These are phyloP conservation scores for Rosa persica DNA, from an alignment of 306 rosid genomes.

Conservation along the genomic window DNA sequence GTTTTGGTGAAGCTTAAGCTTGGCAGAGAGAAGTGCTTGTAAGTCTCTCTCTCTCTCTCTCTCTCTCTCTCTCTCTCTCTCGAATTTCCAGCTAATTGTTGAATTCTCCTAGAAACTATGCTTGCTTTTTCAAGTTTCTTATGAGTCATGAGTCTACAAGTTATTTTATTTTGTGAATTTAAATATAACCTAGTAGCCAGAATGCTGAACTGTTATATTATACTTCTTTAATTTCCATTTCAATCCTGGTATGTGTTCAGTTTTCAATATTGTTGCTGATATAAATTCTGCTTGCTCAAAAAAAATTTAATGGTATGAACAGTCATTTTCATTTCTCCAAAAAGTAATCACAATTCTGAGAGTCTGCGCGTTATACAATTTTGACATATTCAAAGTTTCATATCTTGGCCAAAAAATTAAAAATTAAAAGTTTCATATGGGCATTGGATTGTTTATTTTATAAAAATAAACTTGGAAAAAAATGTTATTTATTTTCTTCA, in stretches of 20 bases:
- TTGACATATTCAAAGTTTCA: slow-evolving; percentile 16
- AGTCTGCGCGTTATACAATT: slow-evolving; percentile 15
- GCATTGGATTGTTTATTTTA: background rate
- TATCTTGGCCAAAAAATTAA: too few species aligned
- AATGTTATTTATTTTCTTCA: background rate
- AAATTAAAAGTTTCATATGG: background rate
- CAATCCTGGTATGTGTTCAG: slow-evolving; percentile 1
- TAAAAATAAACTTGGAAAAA: background rate
- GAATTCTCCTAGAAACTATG: slow-evolving; percentile 25
- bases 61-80: background rate
- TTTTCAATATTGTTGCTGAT: slow-evolving; percentile 17
- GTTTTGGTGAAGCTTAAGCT: slow-evolving; percentile 22
- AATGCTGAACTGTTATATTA: background rate
- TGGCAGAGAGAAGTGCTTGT: slow-evolving; percentile 26
- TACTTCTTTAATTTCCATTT: background rate
- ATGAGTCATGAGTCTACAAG: background rate
- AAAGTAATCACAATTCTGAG: slow-evolving; percentile 10
- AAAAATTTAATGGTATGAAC: background rate
- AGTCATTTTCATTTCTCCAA: background rate
- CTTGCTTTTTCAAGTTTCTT: background rate
- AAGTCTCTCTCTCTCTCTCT: slow-evolving; percentile 32
- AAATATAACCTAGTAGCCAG: background rate
- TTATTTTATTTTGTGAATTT: background rate
- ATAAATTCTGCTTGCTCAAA: background rate
- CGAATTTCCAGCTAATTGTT: background rate